Evolutionary conservation across 768 basidiomycete genomes (phyloP).

Genomic region (Rhodotorula sphaerocarpa): DNA sequence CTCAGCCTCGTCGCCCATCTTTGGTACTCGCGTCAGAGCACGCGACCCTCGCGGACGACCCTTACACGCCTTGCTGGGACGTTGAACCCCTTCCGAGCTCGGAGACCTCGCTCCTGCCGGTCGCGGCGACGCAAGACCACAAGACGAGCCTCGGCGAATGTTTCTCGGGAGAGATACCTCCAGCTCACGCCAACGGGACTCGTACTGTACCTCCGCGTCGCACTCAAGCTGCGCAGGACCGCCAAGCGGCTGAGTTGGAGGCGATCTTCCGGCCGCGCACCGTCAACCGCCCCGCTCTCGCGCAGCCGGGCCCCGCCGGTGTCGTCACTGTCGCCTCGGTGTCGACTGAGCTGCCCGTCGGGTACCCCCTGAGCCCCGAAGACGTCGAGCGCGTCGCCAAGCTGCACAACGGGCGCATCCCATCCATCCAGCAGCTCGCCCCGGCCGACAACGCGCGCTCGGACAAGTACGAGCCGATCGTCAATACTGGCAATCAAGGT

Average conservation of each 20-base stretch:
- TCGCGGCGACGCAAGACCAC: too few species aligned
- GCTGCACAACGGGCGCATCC: slow-evolving; percentile 28
- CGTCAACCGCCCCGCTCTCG: not conserved
- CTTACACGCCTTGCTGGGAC: not conserved
- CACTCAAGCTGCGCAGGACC: too few species aligned
- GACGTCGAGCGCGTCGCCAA: slow-evolving; percentile 24
- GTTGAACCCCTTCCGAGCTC: too few species aligned
- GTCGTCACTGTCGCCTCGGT: not conserved
- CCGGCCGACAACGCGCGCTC: slow-evolving; percentile 5
- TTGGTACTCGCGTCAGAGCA: too few species aligned
- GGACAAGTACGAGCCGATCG: slow-evolving; percentile 9
- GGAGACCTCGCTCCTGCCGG: too few species aligned
- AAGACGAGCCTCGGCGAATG: too few species aligned
- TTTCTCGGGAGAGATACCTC: too few species aligned
- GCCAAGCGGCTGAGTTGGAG: too few species aligned
- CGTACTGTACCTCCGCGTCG: too few species aligned
- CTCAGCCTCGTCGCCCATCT: not conserved
- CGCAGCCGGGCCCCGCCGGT: not conserved
- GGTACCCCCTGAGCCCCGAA: slow-evolving; percentile 15
- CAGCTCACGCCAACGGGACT: too few species aligned
- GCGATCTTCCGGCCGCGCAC: not conserved
- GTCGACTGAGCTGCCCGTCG: too few species aligned
- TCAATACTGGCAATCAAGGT: slow-evolving; percentile 32
- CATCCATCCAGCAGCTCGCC: slow-evolving; percentile 22
- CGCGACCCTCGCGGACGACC: not conserved